Conservation (phyloP, 169 alveolate species). For the Toxoplasma gondii region DNA sequence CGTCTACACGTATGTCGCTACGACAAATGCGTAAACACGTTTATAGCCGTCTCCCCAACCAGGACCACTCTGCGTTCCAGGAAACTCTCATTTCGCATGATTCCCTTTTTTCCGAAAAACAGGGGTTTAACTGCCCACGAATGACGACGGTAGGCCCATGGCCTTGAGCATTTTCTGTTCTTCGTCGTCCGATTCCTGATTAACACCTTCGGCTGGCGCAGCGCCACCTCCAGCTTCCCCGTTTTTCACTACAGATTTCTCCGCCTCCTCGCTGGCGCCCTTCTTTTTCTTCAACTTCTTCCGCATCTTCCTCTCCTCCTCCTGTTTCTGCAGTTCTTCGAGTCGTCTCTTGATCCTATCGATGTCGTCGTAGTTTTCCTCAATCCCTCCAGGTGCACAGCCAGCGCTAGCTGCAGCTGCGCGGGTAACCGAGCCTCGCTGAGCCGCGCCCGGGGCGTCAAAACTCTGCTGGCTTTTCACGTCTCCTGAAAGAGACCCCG, state of each 20-base stretch:
- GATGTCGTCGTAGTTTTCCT: constrained; percentile 65
- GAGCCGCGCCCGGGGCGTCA: background rate
- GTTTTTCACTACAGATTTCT: background rate
- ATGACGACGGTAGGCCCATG: constrained; percentile 65
- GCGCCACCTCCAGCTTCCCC: background rate
- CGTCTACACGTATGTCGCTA: too few relatives aligned
- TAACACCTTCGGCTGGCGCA: background rate
- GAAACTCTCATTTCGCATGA: too few relatives aligned
- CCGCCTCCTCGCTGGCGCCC: constrained; percentile 28
- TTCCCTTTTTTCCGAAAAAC: too few relatives aligned
- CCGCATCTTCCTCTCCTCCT: constrained; percentile 53
- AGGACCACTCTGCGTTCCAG: too few relatives aligned
- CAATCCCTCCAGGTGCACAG: background rate
- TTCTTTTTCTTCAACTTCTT: constrained; percentile 48
- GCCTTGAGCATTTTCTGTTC: constrained; percentile 66
- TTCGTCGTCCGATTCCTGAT: constrained; percentile 32
- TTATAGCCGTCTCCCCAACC: too few relatives aligned
- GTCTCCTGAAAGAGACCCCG: background rate
- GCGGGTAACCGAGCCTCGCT: background rate
- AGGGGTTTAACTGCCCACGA: constrained; percentile 40
- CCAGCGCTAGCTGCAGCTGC: constrained; percentile 43
- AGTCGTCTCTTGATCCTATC: constrained; percentile 72
- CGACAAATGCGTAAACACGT: too few relatives aligned
- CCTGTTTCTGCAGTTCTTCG: constrained; percentile 64
- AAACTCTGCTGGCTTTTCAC: background rate